Evolutionary conservation across 169 alveolate genomes (phyloP).

Genomic region (Plasmodium fragile): DNA sequence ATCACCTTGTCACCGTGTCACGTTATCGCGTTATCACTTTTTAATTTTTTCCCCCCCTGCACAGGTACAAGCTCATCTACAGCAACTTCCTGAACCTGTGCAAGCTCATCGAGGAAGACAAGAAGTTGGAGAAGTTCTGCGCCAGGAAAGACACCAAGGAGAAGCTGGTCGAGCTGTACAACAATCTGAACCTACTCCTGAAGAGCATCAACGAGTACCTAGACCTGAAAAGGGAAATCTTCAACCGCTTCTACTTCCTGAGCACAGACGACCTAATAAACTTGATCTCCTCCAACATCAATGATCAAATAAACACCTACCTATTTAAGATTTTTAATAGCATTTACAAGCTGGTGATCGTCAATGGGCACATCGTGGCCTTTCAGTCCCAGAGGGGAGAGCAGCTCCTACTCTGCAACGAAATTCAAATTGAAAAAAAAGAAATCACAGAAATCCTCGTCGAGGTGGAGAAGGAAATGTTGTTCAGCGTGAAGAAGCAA

Average conservation of each 20-base stretch:
- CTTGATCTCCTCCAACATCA: slow-evolving; percentile 65
- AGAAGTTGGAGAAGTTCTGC: slow-evolving; percentile 64
- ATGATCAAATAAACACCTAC: slow-evolving; percentile 73
- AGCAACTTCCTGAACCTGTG: slow-evolving; percentile 50
- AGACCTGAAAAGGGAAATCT: slow-evolving; percentile 68
- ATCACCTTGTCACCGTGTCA: background rate
- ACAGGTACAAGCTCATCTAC: slow-evolving; percentile 62
- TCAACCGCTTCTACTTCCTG: slow-evolving; percentile 62
- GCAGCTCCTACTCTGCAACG: slow-evolving; percentile 44
- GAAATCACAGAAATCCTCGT: slow-evolving; percentile 68
- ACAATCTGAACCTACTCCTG: slow-evolving; percentile 24
- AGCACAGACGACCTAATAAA: slow-evolving; percentile 75
- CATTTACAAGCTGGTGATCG: slow-evolving; percentile 58
- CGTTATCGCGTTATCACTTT: background rate
- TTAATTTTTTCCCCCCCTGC: background rate
- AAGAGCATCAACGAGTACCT: slow-evolving; percentile 72
- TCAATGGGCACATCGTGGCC: slow-evolving; percentile 61
- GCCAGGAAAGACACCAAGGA: slow-evolving; percentile 65
- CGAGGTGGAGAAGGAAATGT: slow-evolving; percentile 70
- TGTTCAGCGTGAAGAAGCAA: slow-evolving; percentile 61
- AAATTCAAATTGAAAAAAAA: slow-evolving; percentile 71
- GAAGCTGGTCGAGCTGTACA: slow-evolving; percentile 51
- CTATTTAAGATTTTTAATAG: slow-evolving; percentile 66
- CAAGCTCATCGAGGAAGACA: slow-evolving; percentile 69
- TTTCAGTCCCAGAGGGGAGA: slow-evolving; percentile 74